phyloP scores from a whole-genome alignment of 2,329 filamentous ascomycete species.

The Aspergillus pseudoterreus region DNA sequence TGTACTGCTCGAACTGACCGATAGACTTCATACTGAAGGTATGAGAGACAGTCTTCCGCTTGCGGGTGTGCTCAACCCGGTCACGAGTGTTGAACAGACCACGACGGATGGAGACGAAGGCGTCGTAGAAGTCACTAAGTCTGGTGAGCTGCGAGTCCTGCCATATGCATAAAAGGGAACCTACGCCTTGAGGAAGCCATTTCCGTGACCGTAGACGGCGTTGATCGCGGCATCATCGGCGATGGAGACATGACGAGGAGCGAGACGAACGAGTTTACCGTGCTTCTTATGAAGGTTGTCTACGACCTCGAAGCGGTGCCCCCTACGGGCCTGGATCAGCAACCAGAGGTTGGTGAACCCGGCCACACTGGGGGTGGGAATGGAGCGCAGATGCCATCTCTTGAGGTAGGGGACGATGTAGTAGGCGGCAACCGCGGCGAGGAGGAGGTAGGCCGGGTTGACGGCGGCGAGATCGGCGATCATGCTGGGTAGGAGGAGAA shows the following conservation, averaged over 20 bases:
- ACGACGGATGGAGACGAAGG: slow-evolving; percentile 80
- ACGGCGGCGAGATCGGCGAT: slow-evolving; percentile 22
- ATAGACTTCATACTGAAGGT: slow-evolving; percentile 82
- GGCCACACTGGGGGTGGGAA: slow-evolving; percentile 53
- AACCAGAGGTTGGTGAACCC: slow-evolving; percentile 79
- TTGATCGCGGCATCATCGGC: slow-evolving; percentile 76
- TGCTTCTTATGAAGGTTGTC: slow-evolving; percentile 70
- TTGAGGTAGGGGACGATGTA: slow-evolving; percentile 57
- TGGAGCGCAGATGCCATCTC: slow-evolving; percentile 50
- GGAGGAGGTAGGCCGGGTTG: slow-evolving; percentile 37
- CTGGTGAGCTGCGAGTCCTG: not conserved
- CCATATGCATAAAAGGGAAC: slow-evolving; percentile 20
- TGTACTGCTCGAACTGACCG: slow-evolving; percentile 83
- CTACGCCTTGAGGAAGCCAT: slow-evolving; percentile 69
- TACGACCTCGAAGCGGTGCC: slow-evolving; percentile 62
- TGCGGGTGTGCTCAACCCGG: slow-evolving; percentile 76
- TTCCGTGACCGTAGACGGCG: slow-evolving; percentile 74
- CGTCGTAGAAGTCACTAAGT: slow-evolving; percentile 77
- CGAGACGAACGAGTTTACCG: slow-evolving; percentile 76
- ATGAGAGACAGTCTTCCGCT: slow-evolving; percentile 83
- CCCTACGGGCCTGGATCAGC: slow-evolving; percentile 61
- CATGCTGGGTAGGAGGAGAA: slow-evolving; percentile 18
- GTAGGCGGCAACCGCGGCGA: slow-evolving; percentile 52
- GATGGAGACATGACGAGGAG: slow-evolving; percentile 79
- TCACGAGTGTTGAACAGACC: slow-evolving; percentile 88